Conservation (phyloP, 371 early-diverging fungal genomes). For the Mortierella sp. region DNA sequence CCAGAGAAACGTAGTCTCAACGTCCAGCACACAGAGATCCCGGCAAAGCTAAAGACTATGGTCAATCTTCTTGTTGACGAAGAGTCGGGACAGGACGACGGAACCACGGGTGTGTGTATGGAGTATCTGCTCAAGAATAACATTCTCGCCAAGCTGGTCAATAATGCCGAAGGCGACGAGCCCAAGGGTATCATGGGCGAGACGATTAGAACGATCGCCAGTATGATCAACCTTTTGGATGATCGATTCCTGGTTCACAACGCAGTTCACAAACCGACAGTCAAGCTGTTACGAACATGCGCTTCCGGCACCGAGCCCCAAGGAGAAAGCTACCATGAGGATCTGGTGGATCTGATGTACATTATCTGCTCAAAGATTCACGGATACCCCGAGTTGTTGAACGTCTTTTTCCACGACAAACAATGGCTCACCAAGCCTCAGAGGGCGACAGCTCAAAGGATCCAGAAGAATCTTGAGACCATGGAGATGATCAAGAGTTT, state of each 20-base stretch:
- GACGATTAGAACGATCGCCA: slow-evolving; percentile 82
- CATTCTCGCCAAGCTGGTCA: slow-evolving; percentile 82
- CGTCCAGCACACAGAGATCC: slow-evolving; percentile 85
- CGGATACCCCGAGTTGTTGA: slow-evolving; percentile 85
- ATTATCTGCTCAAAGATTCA: slow-evolving; percentile 91
- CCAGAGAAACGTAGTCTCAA: slow-evolving; percentile 64
- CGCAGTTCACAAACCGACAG: slow-evolving; percentile 88
- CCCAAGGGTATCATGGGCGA: slow-evolving; percentile 90
- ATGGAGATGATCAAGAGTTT: slow-evolving; percentile 35
- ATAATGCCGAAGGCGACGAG: slow-evolving; percentile 80
- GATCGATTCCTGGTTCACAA: slow-evolving; percentile 90
- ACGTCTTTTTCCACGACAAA: slow-evolving; percentile 90
- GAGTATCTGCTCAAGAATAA: slow-evolving; percentile 90
- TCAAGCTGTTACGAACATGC: slow-evolving; percentile 79
- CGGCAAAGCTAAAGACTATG: slow-evolving; percentile 80
- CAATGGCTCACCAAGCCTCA: slow-evolving; percentile 78
- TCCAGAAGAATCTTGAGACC: slow-evolving; percentile 47
- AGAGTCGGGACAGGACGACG: slow-evolving; percentile 75
- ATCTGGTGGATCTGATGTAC: slow-evolving; percentile 89
- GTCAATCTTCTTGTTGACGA: slow-evolving; percentile 92
- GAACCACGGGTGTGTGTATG: slow-evolving; percentile 88
- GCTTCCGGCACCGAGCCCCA: slow-evolving; percentile 65
- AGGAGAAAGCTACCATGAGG: slow-evolving; percentile 80
- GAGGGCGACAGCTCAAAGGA: slow-evolving; percentile 41
- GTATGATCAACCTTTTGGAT: slow-evolving; percentile 86